A percentile compares a stretch with the other conserved stretches of the same genome.
Conservation (phyloP, 2,329 filamentous ascomycete genomes). For the Tolypocladium ovalisporum region DNA sequence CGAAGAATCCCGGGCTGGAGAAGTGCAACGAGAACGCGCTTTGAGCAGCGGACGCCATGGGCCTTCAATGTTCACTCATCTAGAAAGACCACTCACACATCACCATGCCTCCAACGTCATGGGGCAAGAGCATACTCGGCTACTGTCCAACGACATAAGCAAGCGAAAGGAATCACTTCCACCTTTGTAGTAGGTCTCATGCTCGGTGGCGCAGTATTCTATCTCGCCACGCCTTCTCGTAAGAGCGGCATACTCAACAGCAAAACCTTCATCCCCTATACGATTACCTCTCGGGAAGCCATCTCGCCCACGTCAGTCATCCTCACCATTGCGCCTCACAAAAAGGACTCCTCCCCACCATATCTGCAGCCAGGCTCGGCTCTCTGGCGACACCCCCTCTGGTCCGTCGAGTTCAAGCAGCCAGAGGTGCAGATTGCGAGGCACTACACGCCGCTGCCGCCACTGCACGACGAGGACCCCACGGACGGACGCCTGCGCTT, state of each 20-base stretch:
- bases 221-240: constrained; percentile 12
- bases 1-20: not conserved
- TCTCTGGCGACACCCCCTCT: constrained; percentile 47
- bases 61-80: too few relatives aligned
- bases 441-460: constrained; percentile 81
- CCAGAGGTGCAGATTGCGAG: constrained; percentile 86
- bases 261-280: constrained; percentile 54
- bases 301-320: constrained; percentile 60
- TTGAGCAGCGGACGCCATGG: not conserved
- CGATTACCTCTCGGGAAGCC: constrained; percentile 46
- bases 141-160: constrained; percentile 12
- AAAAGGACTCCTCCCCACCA: constrained; percentile 14
- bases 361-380: constrained; percentile 14
- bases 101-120: not conserved
- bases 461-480: constrained; percentile 17
- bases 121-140: not conserved
- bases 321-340: constrained; percentile 46
- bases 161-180: constrained; percentile 13
- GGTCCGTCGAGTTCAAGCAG: constrained; percentile 90
- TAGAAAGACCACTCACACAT: not conserved
- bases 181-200: constrained; percentile 10
- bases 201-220: constrained; percentile 14
- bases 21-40: not conserved
- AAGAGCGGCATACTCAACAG: constrained; percentile 36
- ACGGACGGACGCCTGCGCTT: constrained; percentile 49